Evolutionary conservation across 352 stramenopile genomes (phyloP).

Genomic region (Thraustochytrium sp.): DNA sequence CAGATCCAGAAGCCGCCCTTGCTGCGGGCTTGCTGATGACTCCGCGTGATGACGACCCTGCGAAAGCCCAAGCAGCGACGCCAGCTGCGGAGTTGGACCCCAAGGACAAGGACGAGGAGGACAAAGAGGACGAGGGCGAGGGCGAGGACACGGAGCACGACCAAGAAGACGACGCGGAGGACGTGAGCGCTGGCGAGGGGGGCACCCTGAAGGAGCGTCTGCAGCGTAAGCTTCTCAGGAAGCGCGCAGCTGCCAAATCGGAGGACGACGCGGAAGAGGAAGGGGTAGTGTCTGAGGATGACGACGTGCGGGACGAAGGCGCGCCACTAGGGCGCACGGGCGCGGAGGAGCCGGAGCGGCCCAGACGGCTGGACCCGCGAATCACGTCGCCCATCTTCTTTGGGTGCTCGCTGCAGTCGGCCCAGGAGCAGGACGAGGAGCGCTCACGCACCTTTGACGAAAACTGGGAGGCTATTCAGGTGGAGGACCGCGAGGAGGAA

Average conservation of each 20-base stretch:
- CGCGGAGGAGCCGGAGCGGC: background rate
- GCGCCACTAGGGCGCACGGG: background rate
- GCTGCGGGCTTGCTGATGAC: too few relatives aligned
- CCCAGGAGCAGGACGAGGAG: background rate
- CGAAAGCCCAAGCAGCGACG: too few relatives aligned
- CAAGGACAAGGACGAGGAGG: background rate
- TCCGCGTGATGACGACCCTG: too few relatives aligned
- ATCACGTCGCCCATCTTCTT: conserved; percentile 36
- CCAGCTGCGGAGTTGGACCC: background rate
- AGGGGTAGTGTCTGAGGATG: conserved; percentile 4
- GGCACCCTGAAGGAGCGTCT: background rate
- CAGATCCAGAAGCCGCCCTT: background rate
- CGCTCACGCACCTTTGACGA: background rate
- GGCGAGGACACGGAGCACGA: background rate
- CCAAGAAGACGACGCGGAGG: background rate
- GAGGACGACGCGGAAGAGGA: background rate
- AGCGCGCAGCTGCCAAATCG: too few relatives aligned
- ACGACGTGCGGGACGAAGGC: background rate
- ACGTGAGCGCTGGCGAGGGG: background rate
- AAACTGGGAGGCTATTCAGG: background rate
- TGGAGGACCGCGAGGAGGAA: conserved; percentile 1
- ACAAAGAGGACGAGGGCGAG: background rate
- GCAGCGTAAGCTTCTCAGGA: too few relatives aligned
- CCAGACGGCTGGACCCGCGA: background rate
- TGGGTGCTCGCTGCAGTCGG: background rate